phyloP scores from a whole-genome alignment of 1,139 yeast genomes.

The Debaryomycetaceae sp. region DNA sequence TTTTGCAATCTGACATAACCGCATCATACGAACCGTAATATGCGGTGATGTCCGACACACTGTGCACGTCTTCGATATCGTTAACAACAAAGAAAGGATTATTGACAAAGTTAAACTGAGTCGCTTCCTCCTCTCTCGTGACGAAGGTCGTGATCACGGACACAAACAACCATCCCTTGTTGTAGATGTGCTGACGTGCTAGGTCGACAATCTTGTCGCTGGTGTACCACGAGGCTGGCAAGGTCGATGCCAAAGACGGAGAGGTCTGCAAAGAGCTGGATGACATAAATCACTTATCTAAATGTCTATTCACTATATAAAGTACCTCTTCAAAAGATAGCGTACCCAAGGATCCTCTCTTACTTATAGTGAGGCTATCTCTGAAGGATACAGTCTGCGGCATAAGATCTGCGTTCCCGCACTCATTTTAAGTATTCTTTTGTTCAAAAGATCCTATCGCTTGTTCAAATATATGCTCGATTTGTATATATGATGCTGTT shows the following conservation, averaged over 20 bases:
- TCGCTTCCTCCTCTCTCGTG: conserved; percentile 8
- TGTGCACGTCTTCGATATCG: conserved; percentile 13
- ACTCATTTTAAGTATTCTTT: background rate
- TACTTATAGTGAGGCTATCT: background rate
- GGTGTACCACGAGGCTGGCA: conserved; percentile 2
- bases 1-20: conserved; percentile 5
- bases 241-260: background rate
- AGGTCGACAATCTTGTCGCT: conserved; percentile 1
- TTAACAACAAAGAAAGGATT: conserved; percentile 17
- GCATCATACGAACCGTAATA: conserved; percentile 15
- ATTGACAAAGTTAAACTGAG: conserved; percentile 13
- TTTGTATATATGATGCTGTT: background rate
- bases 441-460: background rate
- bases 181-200: conserved; percentile 8
- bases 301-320: background rate
- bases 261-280: background rate
- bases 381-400: background rate
- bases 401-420: background rate
- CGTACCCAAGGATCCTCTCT: background rate
- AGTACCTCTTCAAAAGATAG: background rate
- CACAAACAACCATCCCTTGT: conserved; percentile 18
- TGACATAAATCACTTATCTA: background rate
- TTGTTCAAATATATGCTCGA: background rate
- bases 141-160: conserved; percentile 11
- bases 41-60: conserved; percentile 7